A percentile compares a stretch with the other conserved stretches of the same genome.
Evolutionary conservation across 345 rosid genomes (phyloP).

Genomic region (Citrus hindsii): DNA sequence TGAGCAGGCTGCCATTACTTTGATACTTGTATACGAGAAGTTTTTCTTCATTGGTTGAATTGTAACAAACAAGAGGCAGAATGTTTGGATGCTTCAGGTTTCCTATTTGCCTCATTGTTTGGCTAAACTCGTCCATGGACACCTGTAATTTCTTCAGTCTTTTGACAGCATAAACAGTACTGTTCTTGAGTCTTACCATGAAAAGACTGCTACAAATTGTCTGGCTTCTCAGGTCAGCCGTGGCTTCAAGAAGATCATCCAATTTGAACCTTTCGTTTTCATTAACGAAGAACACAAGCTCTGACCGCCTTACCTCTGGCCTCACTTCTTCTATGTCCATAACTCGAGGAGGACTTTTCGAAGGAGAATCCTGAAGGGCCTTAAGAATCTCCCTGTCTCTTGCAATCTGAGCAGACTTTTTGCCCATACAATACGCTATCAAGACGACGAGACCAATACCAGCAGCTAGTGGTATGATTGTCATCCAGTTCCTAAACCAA

Average conservation of each 20-base stretch:
- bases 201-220: slow-evolving; percentile 47
- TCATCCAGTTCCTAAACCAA: not conserved
- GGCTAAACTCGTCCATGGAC: slow-evolving; percentile 38
- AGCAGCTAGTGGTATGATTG: slow-evolving; percentile 15
- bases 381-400: slow-evolving; percentile 28
- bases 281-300: slow-evolving; percentile 48
- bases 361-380: slow-evolving; percentile 31
- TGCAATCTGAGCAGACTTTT: slow-evolving; percentile 10
- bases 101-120: slow-evolving; percentile 43
- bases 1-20: slow-evolving; percentile 50
- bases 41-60: slow-evolving; percentile 40
- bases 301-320: slow-evolving; percentile 25
- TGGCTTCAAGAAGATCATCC: slow-evolving; percentile 56
- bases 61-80: slow-evolving; percentile 48
- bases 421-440: slow-evolving; percentile 21
- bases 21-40: slow-evolving; percentile 60
- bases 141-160: slow-evolving; percentile 48
- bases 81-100: slow-evolving; percentile 56
- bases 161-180: slow-evolving; percentile 44
- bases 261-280: slow-evolving; percentile 44
- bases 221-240: slow-evolving; percentile 51
- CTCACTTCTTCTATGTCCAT: slow-evolving; percentile 14
- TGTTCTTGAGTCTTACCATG: slow-evolving; percentile 44
- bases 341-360: slow-evolving; percentile 1
- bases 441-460: slow-evolving; percentile 18